These are phyloP conservation scores for Cinchona pubescens DNA, from an alignment of 257 asterid genomes.

Conservation along the genomic window DNA sequence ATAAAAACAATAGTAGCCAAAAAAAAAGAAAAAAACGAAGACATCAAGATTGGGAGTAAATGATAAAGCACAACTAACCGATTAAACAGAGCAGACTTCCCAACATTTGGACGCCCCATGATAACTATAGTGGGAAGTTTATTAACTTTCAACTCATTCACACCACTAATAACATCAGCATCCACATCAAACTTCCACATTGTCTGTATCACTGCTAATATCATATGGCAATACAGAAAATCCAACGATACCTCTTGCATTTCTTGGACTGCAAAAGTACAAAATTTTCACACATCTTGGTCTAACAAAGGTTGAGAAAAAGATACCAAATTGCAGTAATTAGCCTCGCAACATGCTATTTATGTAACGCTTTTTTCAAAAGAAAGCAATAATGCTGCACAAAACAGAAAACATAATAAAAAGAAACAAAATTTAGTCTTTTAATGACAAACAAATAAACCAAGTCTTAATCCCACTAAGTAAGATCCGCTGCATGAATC, in stretches of 20 bases:
- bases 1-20: constrained; percentile 9
- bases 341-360: constrained; percentile 21
- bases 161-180: constrained; percentile 22
- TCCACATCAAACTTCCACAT: constrained; percentile 30
- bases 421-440: constrained; percentile 6
- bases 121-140: constrained; percentile 80
- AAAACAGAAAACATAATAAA: constrained; percentile 22
- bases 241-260: constrained; percentile 23
- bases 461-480: no score
- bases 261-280: constrained; percentile 37
- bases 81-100: constrained; percentile 87
- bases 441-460: no score
- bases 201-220: constrained; percentile 27
- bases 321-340: constrained; percentile 17
- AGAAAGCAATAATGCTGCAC: constrained; percentile 26
- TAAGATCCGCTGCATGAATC: no score
- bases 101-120: constrained; percentile 95
- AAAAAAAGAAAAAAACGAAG: not conserved
- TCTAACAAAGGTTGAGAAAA: constrained; percentile 14
- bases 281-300: constrained; percentile 32
- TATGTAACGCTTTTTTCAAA: constrained; percentile 18
- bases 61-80: constrained; percentile 51
- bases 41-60: not conserved
- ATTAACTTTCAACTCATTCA: constrained; percentile 32
- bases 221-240: constrained; percentile 28